These are phyloP conservation scores for Rhexocercosporidium sp. DNA, from an alignment of 2,329 filamentous ascomycete genomes.

Conservation along the genomic window DNA sequence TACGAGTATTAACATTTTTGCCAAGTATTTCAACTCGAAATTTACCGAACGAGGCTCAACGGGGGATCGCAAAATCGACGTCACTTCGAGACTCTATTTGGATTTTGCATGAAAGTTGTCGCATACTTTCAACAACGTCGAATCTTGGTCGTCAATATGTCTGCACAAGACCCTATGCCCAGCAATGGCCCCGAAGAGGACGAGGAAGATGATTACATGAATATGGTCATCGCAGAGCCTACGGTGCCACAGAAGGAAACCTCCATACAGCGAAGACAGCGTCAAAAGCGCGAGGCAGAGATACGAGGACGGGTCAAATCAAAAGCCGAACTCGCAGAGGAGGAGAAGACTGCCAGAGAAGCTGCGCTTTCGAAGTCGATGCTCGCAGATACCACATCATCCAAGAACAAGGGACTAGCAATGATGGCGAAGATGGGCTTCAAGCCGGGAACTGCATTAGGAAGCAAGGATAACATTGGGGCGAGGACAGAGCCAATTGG, in stretches of 20 bases:
- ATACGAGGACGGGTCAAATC: conserved; percentile 73
- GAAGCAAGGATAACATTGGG: conserved; percentile 57
- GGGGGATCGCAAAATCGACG: not conserved
- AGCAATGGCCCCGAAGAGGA: conserved; percentile 52
- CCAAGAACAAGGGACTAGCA: conserved; percentile 82
- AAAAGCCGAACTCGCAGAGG: conserved; percentile 80
- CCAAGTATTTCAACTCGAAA: not conserved
- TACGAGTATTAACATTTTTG: not conserved
- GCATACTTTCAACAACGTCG: not conserved
- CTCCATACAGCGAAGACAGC: conserved; percentile 58
- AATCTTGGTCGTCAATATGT: conserved; percentile 22
- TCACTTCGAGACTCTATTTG: not conserved
- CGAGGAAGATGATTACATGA: conserved; percentile 96
- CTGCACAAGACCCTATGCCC: conserved; percentile 24
- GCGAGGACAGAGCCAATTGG: conserved; percentile 72
- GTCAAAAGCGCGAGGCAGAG: conserved; percentile 64
- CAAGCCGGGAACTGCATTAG: conserved; percentile 74
- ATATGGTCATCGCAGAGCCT: conserved; percentile 83
- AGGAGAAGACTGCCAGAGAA: conserved; percentile 75
- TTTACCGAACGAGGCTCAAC: not conserved
- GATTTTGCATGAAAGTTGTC: not conserved
- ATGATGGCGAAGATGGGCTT: conserved; percentile 99
- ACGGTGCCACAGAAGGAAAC: conserved; percentile 59
- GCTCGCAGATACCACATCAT: conserved; percentile 58
- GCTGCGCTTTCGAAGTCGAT: conserved; percentile 77